A percentile compares a stretch with the other conserved stretches of the same genome.
Evolutionary conservation across 768 basidiomycete genomes (phyloP).

Genomic region (Mycena indigotica): DNA sequence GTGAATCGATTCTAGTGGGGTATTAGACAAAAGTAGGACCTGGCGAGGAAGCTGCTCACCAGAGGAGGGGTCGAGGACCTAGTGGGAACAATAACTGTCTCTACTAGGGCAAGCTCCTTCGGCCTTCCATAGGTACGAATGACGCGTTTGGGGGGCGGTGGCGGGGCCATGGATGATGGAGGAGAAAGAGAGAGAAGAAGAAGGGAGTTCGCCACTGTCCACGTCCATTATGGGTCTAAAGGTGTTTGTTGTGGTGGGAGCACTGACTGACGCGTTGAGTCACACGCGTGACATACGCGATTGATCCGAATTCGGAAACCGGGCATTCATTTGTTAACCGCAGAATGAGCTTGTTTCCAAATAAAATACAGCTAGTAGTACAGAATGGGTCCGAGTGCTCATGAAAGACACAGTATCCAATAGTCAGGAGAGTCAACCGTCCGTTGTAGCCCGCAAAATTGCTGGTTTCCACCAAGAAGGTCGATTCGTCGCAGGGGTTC

Average conservation of each 20-base stretch:
- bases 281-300: neutral
- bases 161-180: constrained; percentile 1
- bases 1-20: neutral
- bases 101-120: constrained; percentile 7
- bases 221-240: neutral
- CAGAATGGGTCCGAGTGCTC: constrained; percentile 3
- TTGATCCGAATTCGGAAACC: neutral
- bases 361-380: neutral
- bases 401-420: constrained; percentile 27
- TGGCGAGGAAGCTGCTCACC: neutral
- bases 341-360: no score
- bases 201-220: neutral
- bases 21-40: neutral
- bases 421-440: constrained; percentile 34
- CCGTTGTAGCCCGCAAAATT: constrained; percentile 42
- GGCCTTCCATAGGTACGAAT: constrained; percentile 19
- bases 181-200: neutral
- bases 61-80: neutral
- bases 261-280: neutral
- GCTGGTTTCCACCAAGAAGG: constrained; percentile 40
- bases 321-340: neutral
- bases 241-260: neutral
- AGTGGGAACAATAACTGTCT: neutral
- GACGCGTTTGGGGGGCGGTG: constrained; percentile 12
- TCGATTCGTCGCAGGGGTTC: constrained; percentile 44